Percentiles rank a stretch among this genome's conserved stretches.
Conservation (phyloP, 2,329 filamentous ascomycete species). For the Aureobasidium musti region DNA sequence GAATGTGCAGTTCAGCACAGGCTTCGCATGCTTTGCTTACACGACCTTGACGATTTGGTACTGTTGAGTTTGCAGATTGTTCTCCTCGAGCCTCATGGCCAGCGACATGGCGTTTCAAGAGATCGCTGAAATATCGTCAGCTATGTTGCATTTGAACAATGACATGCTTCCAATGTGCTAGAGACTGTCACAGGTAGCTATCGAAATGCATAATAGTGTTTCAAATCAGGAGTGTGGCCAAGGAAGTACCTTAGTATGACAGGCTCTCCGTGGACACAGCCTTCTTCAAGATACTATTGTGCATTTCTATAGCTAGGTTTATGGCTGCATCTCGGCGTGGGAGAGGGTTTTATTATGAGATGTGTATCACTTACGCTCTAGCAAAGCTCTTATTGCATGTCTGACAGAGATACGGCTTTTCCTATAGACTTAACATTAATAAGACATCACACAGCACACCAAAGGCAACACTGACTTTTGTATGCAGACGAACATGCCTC, state of each 20-base stretch:
- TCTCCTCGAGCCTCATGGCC: conserved; percentile 46
- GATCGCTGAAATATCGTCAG: conserved; percentile 42
- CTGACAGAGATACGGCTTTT: conserved; percentile 51
- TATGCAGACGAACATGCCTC: conserved; percentile 55
- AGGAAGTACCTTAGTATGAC: too few species aligned
- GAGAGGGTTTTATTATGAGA: too few species aligned
- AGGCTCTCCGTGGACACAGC: background rate
- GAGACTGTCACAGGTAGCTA: too few species aligned
- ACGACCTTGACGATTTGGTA: conserved; percentile 42
- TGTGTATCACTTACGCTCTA: conserved; percentile 42
- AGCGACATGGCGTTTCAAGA: conserved; percentile 55
- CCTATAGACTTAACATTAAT: conserved; percentile 34
- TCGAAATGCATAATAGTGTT: too few species aligned
- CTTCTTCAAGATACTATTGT: background rate
- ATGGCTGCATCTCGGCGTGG: too few species aligned
- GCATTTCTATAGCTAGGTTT: background rate
- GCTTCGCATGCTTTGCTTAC: conserved; percentile 56
- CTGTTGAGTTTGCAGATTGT: conserved; percentile 38
- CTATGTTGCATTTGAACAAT: background rate
- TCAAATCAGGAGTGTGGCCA: too few species aligned
- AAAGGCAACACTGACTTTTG: conserved; percentile 30
- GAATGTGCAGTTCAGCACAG: conserved; percentile 55
- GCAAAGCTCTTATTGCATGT: conserved; percentile 52
- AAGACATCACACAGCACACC: background rate
- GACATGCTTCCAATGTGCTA: too few species aligned